These are phyloP conservation scores for Coniochaeta prunicola DNA, from an alignment of 2,329 filamentous ascomycete genomes.

Conservation along the genomic window DNA sequence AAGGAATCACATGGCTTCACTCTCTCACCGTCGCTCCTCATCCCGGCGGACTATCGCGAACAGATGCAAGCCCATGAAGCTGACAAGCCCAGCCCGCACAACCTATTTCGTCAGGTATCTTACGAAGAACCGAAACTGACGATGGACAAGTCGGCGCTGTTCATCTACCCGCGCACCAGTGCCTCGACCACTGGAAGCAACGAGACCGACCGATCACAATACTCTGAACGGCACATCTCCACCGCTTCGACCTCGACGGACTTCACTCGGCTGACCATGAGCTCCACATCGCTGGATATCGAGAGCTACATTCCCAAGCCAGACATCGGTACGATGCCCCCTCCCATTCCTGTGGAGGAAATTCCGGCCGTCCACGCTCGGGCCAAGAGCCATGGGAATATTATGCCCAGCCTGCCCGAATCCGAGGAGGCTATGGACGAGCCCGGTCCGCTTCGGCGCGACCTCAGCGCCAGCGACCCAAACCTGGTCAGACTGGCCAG, in stretches of 20 bases:
- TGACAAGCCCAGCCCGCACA: conserved; percentile 21
- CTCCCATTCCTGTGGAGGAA: conserved; percentile 8
- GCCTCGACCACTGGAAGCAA: conserved; percentile 47
- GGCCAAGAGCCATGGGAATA: conserved; percentile 8
- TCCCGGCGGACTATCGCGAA: conserved; percentile 51
- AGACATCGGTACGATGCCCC: conserved; percentile 13
- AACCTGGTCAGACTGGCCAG: conserved; percentile 13
- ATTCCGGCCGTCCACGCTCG: conserved; percentile 12
- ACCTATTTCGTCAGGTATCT: conserved; percentile 22
- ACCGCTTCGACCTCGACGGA: conserved; percentile 46
- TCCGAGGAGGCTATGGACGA: conserved; percentile 21
- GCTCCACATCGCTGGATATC: conserved; percentile 37
- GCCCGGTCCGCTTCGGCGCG: conserved; percentile 10
- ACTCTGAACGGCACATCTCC: conserved; percentile 46
- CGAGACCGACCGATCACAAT: conserved; percentile 34
- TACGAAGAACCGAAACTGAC: conserved; percentile 27
- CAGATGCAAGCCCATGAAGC: conserved; percentile 39
- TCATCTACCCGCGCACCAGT: conserved; percentile 38
- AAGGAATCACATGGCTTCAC: conserved; percentile 52
- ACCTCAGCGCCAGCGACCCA: conserved; percentile 19
- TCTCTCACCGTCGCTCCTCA: conserved; percentile 55
- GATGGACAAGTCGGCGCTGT: conserved; percentile 23
- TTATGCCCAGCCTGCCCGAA: conserved; percentile 18
- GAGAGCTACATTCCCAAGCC: conserved; percentile 15
- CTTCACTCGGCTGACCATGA: conserved; percentile 45